phyloP scores from a whole-genome alignment of 139 green algal genomes.

The Ettlia oleoabundans region DNA sequence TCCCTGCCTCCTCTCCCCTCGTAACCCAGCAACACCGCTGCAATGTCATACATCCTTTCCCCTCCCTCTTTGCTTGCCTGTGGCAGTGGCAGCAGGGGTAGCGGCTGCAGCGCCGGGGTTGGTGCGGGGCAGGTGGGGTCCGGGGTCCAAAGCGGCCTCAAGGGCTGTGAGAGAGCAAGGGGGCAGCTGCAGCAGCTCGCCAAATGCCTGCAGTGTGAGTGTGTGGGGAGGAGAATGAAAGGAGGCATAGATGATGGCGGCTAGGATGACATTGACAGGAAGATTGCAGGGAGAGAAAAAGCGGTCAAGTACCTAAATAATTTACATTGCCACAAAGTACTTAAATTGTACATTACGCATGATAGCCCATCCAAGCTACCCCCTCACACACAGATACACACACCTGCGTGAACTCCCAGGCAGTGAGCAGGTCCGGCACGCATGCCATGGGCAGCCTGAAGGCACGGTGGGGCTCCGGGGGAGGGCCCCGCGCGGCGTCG shows the following conservation, averaged over 20 bases:
- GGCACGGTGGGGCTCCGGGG: constrained; percentile 44
- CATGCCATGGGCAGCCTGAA: constrained; percentile 58
- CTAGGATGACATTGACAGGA: neutral
- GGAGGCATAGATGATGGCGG: neutral
- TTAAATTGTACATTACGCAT: too few relatives aligned
- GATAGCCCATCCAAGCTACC: neutral
- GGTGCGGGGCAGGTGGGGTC: constrained; percentile 39
- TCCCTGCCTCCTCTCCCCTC: too few relatives aligned
- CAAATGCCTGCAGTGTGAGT: constrained; percentile 59
- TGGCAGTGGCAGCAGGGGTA: too few relatives aligned
- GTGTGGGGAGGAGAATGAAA: neutral
- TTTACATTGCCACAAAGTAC: neutral
- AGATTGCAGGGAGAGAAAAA: neutral
- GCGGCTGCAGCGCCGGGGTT: too few relatives aligned
- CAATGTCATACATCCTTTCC: too few relatives aligned
- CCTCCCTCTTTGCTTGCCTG: too few relatives aligned
- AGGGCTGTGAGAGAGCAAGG: constrained; percentile 71
- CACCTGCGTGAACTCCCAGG: constrained; percentile 74
- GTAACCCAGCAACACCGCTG: too few relatives aligned
- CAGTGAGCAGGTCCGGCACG: constrained; percentile 68
- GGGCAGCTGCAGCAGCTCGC: constrained; percentile 69
- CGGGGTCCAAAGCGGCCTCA: constrained; percentile 77
- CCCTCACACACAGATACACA: too few relatives aligned
- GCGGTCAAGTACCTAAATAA: neutral
- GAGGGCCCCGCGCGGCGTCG: constrained; percentile 57